These are phyloP conservation scores for Stachybotrys echinatus DNA, from an alignment of 2,329 filamentous ascomycete genomes.

Conservation along the genomic window DNA sequence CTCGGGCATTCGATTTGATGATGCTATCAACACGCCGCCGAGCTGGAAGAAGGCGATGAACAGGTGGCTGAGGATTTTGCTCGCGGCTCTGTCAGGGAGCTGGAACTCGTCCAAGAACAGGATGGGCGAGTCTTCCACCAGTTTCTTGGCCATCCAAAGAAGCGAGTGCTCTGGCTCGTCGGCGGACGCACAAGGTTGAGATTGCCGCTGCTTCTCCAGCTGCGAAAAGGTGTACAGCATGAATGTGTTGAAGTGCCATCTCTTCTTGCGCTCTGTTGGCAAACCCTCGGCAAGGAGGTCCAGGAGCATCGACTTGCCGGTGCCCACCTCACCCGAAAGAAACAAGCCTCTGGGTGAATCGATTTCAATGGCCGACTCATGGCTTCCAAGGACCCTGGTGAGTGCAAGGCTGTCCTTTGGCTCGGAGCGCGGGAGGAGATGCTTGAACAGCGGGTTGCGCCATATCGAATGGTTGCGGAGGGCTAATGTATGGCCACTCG, in stretches of 20 bases:
- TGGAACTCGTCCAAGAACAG: constrained; percentile 82
- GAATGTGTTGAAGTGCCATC: constrained; percentile 83
- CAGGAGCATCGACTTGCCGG: constrained; percentile 80
- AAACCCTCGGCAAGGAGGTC: constrained; percentile 75
- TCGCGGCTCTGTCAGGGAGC: constrained; percentile 70
- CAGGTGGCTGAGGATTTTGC: constrained; percentile 73
- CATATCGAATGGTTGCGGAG: constrained; percentile 50
- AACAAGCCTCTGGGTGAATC: constrained; percentile 71
- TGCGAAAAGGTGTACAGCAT: constrained; percentile 74
- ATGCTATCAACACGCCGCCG: constrained; percentile 74
- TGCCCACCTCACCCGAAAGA: constrained; percentile 76
- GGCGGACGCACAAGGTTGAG: constrained; percentile 11
- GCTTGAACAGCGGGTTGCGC: constrained; percentile 52
- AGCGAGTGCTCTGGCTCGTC: constrained; percentile 54
- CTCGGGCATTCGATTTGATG: constrained; percentile 79
- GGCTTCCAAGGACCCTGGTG: constrained; percentile 61
- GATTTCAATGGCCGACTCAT: constrained; percentile 66
- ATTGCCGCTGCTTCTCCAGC: constrained; percentile 59
- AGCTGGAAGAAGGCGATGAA: constrained; percentile 78
- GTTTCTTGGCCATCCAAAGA: constrained; percentile 68
- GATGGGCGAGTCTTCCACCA: constrained; percentile 69
- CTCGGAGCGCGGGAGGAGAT: constrained; percentile 52
- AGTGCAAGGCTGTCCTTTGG: constrained; percentile 57
- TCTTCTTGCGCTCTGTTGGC: constrained; percentile 65
- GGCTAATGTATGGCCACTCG: constrained; percentile 35